These are phyloP conservation scores for Trichaptum fuscoviolaceum DNA, from an alignment of 768 basidiomycete genomes.

Conservation along the genomic window DNA sequence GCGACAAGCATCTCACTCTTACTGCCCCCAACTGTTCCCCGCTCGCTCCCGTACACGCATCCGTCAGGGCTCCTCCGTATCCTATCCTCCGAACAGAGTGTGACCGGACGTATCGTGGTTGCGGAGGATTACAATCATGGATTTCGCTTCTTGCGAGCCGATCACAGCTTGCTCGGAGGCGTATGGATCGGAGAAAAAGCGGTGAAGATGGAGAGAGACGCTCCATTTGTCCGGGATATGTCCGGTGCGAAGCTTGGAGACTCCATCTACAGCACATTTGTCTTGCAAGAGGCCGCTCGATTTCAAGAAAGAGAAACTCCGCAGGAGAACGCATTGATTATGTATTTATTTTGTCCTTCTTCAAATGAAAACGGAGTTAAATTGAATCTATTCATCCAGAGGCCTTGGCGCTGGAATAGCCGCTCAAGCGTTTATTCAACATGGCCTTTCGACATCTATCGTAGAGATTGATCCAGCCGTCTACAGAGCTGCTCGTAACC, in stretches of 20 bases:
- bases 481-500: conserved; percentile 72
- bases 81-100: conserved; percentile 58
- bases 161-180: conserved; percentile 55
- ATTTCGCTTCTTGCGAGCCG: conserved; percentile 44
- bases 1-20: conserved; percentile 24
- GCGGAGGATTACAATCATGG: conserved; percentile 49
- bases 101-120: conserved; percentile 81
- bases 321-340: conserved; percentile 57
- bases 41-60: conserved; percentile 51
- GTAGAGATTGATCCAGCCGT: conserved; percentile 95
- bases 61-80: conserved; percentile 55
- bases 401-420: conserved; percentile 87
- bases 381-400: conserved; percentile 34
- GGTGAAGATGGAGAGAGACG: conserved; percentile 33
- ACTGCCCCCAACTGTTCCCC: conserved; percentile 52
- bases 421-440: conserved; percentile 65
- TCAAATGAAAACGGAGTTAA: conserved; percentile 12
- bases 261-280: conserved; percentile 80
- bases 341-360: conserved; percentile 38
- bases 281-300: conserved; percentile 80
- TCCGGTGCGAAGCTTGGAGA: conserved; percentile 57
- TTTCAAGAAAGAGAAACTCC: conserved; percentile 49
- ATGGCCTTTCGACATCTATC: conserved; percentile 68
- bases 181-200: conserved; percentile 68
- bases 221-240: conserved; percentile 41